These are phyloP conservation scores for Xylaria grammica DNA, from an alignment of 495 filamentous ascomycete species.

Conservation along the genomic window DNA sequence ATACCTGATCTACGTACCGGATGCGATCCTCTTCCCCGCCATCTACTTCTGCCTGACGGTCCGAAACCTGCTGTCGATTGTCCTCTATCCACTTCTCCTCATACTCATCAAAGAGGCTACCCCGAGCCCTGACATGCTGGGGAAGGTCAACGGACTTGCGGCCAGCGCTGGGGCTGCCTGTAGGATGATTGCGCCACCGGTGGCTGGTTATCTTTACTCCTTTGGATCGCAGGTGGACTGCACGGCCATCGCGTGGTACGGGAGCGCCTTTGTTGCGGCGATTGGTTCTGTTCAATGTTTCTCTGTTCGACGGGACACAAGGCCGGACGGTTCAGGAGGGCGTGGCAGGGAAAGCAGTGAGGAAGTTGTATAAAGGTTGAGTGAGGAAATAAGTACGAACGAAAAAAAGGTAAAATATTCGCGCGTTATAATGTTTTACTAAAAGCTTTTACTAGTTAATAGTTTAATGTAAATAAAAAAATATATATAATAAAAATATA, in stretches of 20 bases:
- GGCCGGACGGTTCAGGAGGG: neutral
- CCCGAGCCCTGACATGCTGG: constrained; percentile 67
- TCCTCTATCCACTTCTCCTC: constrained; percentile 77
- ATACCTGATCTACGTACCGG: constrained; percentile 66
- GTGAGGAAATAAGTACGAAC: too few relatives aligned
- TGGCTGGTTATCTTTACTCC: constrained; percentile 77
- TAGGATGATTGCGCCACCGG: constrained; percentile 75
- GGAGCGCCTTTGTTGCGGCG: constrained; percentile 69
- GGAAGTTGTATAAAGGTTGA: neutral
- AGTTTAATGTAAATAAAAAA: too few relatives aligned
- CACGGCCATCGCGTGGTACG: constrained; percentile 82
- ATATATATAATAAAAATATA: too few relatives aligned
- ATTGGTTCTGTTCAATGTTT: constrained; percentile 73
- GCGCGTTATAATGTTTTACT: too few relatives aligned
- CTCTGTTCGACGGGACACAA: constrained; percentile 57
- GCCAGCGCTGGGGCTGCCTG: constrained; percentile 79
- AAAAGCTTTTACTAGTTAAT: too few relatives aligned
- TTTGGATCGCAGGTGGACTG: constrained; percentile 68
- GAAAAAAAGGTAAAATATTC: too few relatives aligned
- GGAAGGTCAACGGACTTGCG: constrained; percentile 81
- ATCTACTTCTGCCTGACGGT: constrained; percentile 75
- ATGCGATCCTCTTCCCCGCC: constrained; percentile 61
- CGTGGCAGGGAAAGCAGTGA: neutral
- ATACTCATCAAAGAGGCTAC: constrained; percentile 86
- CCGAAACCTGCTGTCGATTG: constrained; percentile 76